Conservation (phyloP, 352 stramenopile species). For the Globisporangium nodosum region DNA sequence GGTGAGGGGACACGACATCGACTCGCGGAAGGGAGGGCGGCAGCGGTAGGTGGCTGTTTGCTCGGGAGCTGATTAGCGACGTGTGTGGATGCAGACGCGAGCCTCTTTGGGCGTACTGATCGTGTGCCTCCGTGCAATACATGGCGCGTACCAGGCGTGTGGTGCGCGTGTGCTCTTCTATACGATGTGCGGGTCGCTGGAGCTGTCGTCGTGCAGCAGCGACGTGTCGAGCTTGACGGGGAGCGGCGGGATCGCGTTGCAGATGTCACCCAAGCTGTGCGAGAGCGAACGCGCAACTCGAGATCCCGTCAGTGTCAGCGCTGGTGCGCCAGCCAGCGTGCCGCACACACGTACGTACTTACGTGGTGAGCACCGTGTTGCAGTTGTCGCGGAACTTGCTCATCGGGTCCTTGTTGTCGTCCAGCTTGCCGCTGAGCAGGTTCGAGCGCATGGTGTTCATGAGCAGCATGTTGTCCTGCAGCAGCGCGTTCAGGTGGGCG, state of each 20-base stretch:
- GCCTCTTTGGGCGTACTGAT: not conserved
- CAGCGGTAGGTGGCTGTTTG: not conserved
- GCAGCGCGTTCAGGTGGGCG: constrained; percentile 39
- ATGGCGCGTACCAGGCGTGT: not conserved
- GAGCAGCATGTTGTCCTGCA: constrained; percentile 62
- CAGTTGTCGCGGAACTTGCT: constrained; percentile 65
- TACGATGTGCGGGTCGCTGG: constrained; percentile 10
- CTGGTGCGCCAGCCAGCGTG: not conserved
- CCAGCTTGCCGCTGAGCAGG: constrained; percentile 44
- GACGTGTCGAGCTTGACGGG: constrained; percentile 66
- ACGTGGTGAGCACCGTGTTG: constrained; percentile 50
- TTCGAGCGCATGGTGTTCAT: constrained; percentile 71
- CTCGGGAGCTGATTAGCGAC: not conserved
- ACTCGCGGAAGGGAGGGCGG: not conserved
- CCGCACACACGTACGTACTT: constrained; percentile 19
- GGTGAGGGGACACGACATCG: no score
- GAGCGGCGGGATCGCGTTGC: constrained; percentile 56
- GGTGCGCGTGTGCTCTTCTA: constrained; percentile 6
- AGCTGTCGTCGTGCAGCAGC: constrained; percentile 31
- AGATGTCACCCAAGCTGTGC: constrained; percentile 48
- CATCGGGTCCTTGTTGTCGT: constrained; percentile 54
- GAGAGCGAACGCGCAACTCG: not conserved
- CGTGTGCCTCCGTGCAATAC: not conserved
- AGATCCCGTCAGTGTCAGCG: no score
- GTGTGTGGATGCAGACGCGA: not conserved